These are phyloP conservation scores for Plasmodium reichenowi DNA, from an alignment of 169 alveolate species.

Conservation along the genomic window DNA sequence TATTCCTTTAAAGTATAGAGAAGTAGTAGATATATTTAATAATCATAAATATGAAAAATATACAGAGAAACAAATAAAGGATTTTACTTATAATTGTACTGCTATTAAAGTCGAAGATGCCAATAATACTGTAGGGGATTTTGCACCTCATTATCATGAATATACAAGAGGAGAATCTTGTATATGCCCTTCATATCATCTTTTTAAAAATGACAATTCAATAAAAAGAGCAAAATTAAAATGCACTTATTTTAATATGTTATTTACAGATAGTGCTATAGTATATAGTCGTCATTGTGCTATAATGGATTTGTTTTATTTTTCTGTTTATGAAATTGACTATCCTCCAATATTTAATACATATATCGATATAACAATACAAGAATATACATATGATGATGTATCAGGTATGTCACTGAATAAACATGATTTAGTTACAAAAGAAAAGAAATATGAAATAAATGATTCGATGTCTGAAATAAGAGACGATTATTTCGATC, in stretches of 20 bases:
- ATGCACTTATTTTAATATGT: conserved; percentile 60
- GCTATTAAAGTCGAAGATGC: conserved; percentile 47
- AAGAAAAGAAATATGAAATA: conserved; percentile 65
- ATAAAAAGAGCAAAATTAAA: conserved; percentile 62
- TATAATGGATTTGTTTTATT: conserved; percentile 24
- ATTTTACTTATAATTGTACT: conserved; percentile 28
- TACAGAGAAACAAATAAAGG: conserved; percentile 16
- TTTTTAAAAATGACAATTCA: conserved; percentile 36
- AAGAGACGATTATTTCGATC: conserved; percentile 68
- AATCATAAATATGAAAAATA: conserved; percentile 40
- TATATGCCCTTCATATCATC: conserved; percentile 46
- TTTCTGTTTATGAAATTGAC: conserved; percentile 65
- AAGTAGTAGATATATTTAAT: conserved; percentile 58
- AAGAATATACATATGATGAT: conserved; percentile 70
- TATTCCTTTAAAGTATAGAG: conserved; percentile 61
- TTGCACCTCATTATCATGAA: conserved; percentile 59
- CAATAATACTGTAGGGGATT: conserved; percentile 24
- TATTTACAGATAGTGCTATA: conserved; percentile 43
- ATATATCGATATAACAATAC: conserved; percentile 50
- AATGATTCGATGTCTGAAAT: conserved; percentile 70
- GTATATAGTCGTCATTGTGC: conserved; percentile 62
- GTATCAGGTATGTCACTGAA: conserved; percentile 36
- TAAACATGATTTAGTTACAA: conserved; percentile 57
- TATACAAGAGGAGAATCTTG: conserved; percentile 67
- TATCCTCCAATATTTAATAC: conserved; percentile 76